phyloP scores from a whole-genome alignment of 345 rosid genomes.

The Zanthoxylum bungeanum region DNA sequence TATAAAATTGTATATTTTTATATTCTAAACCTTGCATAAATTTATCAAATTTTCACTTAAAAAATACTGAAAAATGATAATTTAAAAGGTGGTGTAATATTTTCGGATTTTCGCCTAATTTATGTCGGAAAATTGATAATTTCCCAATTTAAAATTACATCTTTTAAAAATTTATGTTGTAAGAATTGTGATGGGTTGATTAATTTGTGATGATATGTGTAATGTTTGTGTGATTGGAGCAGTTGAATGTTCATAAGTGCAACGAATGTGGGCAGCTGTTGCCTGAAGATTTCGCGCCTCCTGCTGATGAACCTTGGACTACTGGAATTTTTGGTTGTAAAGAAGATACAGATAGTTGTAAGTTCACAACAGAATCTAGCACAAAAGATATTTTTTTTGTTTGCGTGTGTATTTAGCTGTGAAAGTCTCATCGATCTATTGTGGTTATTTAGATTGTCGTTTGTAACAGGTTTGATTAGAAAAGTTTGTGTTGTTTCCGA shows the following conservation, averaged over 20 bases:
- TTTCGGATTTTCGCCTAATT: too few species aligned
- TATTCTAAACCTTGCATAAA: too few species aligned
- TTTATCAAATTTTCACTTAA: too few species aligned
- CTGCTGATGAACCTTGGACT: slow-evolving; percentile 90
- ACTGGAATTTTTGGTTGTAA: slow-evolving; percentile 90
- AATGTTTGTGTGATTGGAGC: slow-evolving; percentile 12
- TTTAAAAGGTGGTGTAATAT: too few species aligned
- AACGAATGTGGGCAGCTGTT: slow-evolving; percentile 90
- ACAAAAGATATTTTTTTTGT: background rate
- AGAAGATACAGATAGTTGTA: slow-evolving; percentile 82
- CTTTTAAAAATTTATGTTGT: background rate
- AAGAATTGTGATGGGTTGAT: background rate
- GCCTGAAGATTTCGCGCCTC: slow-evolving; percentile 81
- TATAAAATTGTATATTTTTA: too few species aligned
- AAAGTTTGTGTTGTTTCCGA: background rate
- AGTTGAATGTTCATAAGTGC: slow-evolving; percentile 78
- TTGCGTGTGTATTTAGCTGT: background rate
- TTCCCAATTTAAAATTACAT: too few species aligned
- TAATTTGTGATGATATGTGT: background rate
- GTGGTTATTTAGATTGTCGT: background rate
- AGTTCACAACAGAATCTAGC: slow-evolving; percentile 24
- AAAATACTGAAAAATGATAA: too few species aligned
- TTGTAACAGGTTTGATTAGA: background rate
- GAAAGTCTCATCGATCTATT: background rate
- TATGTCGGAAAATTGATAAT: too few species aligned